phyloP scores from a whole-genome alignment of 139 green algal genomes.

The Chlorella sorokiniana region DNA sequence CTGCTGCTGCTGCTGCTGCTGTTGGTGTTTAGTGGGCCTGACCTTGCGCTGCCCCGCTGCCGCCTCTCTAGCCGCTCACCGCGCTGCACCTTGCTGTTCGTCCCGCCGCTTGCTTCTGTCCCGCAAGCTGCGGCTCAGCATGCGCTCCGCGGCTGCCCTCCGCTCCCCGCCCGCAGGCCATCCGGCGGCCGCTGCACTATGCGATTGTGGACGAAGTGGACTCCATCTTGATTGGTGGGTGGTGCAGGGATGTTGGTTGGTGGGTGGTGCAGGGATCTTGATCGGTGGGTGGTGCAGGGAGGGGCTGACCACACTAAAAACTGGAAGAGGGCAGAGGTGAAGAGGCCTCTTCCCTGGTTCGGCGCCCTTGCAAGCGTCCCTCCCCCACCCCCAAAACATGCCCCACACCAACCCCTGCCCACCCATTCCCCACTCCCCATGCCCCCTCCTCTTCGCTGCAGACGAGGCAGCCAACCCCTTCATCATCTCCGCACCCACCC shows the following conservation, averaged over 20 bases:
- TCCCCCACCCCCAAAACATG: too few relatives aligned
- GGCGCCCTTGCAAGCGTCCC: too few relatives aligned
- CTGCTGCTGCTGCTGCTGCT: too few relatives aligned
- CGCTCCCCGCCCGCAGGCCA: slow-evolving; percentile 37
- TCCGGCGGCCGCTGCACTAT: slow-evolving; percentile 68
- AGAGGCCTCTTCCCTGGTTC: too few relatives aligned
- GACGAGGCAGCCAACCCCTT: slow-evolving; percentile 77
- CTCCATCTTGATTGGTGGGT: slow-evolving; percentile 69
- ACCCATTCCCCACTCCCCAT: background rate
- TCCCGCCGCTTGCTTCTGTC: too few relatives aligned
- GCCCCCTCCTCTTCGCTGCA: background rate
- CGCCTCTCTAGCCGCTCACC: too few relatives aligned
- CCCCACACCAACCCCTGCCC: background rate
- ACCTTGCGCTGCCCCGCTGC: too few relatives aligned
- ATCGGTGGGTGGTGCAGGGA: slow-evolving; percentile 46
- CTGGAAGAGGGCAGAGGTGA: too few relatives aligned
- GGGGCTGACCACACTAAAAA: too few relatives aligned
- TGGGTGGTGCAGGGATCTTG: slow-evolving; percentile 49
- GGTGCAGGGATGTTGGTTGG: slow-evolving; percentile 64
- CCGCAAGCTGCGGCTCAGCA: background rate
- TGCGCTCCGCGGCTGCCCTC: background rate
- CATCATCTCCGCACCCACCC: slow-evolving; percentile 46
- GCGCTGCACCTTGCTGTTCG: too few relatives aligned
- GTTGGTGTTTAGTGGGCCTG: too few relatives aligned
- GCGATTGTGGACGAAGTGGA: slow-evolving; percentile 90